Evolutionary conservation across 2,329 filamentous ascomycete species (phyloP).

Genomic region (Emericellopsis cladophorae): DNA sequence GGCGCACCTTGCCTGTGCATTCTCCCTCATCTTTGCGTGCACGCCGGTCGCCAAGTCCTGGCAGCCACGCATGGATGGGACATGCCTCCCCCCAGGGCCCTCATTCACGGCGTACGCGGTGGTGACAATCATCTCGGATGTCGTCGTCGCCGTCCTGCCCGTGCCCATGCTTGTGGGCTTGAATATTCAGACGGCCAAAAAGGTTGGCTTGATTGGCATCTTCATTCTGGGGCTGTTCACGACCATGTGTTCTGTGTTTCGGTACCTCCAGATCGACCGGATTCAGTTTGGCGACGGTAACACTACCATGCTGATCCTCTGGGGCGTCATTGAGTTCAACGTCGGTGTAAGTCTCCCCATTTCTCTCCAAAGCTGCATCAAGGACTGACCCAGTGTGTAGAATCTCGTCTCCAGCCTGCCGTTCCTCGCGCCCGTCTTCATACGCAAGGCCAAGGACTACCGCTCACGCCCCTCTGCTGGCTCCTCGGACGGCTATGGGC

Average conservation of each 20-base stretch:
- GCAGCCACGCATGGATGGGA: slow-evolving; percentile 24
- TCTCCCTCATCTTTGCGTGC: slow-evolving; percentile 37
- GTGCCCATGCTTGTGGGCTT: slow-evolving; percentile 35
- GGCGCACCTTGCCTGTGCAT: slow-evolving; percentile 32
- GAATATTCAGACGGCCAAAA: slow-evolving; percentile 33
- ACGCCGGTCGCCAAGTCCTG: slow-evolving; percentile 33
- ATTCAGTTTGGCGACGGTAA: slow-evolving; percentile 38
- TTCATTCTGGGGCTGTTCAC: slow-evolving; percentile 42
- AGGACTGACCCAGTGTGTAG: slow-evolving; percentile 9
- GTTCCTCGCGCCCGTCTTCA: slow-evolving; percentile 28
- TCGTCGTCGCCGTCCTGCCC: slow-evolving; percentile 34
- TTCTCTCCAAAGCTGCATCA: background rate
- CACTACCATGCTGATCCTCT: slow-evolving; percentile 42
- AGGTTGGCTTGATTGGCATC: slow-evolving; percentile 34
- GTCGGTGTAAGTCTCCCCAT: slow-evolving; percentile 29
- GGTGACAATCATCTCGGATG: slow-evolving; percentile 36
- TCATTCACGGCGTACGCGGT: slow-evolving; percentile 39
- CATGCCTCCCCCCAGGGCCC: slow-evolving; percentile 29
- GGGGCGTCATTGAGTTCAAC: slow-evolving; percentile 45
- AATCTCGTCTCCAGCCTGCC: slow-evolving; percentile 33
- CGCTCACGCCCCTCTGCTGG: slow-evolving; percentile 15
- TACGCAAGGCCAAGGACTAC: slow-evolving; percentile 28
- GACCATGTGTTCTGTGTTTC: slow-evolving; percentile 38
- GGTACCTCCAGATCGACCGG: slow-evolving; percentile 35
- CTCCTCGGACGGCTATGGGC: background rate